Conservation (phyloP, 495 filamentous ascomycete species). For the Penicillium maclennaniae region DNA sequence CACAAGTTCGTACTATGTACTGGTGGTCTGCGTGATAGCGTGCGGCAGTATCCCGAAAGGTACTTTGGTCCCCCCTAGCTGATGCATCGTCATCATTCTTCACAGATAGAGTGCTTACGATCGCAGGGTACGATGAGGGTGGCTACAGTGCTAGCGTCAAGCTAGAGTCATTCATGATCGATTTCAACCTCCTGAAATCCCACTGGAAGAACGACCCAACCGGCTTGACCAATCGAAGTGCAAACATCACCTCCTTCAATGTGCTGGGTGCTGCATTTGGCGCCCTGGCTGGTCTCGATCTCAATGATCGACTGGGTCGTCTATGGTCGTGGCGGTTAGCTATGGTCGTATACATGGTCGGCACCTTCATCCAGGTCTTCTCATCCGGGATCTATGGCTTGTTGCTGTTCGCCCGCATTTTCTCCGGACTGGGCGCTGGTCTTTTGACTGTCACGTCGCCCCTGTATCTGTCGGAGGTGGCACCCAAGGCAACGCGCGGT, state of each 20-base stretch:
- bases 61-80: constrained; percentile 1
- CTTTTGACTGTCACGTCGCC: constrained; percentile 47
- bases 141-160: constrained; percentile 43
- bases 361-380: constrained; percentile 42
- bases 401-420: constrained; percentile 42
- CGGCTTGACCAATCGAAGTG: constrained; percentile 38
- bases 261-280: constrained; percentile 43
- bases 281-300: constrained; percentile 32
- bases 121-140: constrained; percentile 47
- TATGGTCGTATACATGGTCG: constrained; percentile 38
- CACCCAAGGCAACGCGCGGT: constrained; percentile 45
- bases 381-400: constrained; percentile 44
- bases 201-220: constrained; percentile 34
- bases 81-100: background rate
- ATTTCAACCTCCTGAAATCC: constrained; percentile 36
- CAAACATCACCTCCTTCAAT: constrained; percentile 47
- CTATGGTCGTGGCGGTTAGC: constrained; percentile 38
- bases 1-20: constrained; percentile 38
- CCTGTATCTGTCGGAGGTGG: constrained; percentile 51
- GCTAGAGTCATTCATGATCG: constrained; percentile 36
- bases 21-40: constrained; percentile 38
- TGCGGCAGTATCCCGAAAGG: constrained; percentile 46
- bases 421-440: constrained; percentile 46
- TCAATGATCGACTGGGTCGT: constrained; percentile 43
- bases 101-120: constrained; percentile 2